Conservation (phyloP, 306 rosid species). For the Styphnolobium japonicum region DNA sequence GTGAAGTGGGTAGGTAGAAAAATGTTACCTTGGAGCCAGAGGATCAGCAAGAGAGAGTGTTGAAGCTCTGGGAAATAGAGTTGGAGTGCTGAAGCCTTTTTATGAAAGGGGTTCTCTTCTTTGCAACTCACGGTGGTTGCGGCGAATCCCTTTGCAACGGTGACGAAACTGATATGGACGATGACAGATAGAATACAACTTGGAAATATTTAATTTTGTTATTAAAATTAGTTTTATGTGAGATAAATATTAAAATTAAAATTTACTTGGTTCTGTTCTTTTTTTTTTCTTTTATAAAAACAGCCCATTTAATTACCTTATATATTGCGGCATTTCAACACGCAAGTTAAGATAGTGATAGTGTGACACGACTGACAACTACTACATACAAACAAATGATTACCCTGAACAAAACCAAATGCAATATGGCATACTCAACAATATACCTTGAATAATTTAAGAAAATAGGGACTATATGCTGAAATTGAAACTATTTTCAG, state of each 20-base stretch:
- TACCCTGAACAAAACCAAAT: neutral
- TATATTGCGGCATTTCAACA: neutral
- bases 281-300: too few relatives aligned
- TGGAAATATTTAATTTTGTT: neutral
- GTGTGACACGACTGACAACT: neutral
- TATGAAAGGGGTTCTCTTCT: neutral
- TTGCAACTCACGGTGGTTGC: neutral
- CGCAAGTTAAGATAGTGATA: neutral
- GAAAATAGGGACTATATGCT: too few relatives aligned
- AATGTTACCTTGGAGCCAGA: neutral
- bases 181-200: neutral
- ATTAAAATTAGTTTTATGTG: too few relatives aligned
- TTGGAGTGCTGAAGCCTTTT: neutral
- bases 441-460: too few relatives aligned
- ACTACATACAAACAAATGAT: neutral
- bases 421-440: neutral
- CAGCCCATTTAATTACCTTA: neutral
- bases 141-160: slow-evolving; percentile 4
- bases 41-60: neutral
- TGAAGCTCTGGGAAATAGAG: neutral
- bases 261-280: too few relatives aligned
- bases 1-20: neutral
- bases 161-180: neutral
- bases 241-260: too few relatives aligned
- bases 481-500: too few relatives aligned